Base-by-base conservation (phyloP, 768 basidiomycete species). In the Amanita pseudoporphyria region DNA sequence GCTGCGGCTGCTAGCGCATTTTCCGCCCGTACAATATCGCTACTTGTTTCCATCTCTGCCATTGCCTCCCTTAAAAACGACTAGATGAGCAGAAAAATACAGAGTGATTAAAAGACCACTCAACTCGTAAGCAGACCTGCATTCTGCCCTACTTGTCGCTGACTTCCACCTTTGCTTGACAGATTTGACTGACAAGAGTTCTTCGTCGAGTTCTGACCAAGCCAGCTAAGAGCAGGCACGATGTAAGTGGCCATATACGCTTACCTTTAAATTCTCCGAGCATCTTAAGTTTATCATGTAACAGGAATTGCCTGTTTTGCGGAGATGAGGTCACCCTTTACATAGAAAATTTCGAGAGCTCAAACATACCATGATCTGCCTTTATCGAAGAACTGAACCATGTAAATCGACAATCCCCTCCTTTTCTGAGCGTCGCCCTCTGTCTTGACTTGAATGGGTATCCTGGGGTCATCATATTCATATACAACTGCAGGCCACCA, bases 401-500 rank as follows among this genome's bases (percentile, higher is more conserved):
- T 71, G 58, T 82, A 78, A 3, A 79, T 45, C 22, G 67, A 68
- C 22, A 72, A 69, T 19, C 66, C 67, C 40, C 67, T 69, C 54
- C 56, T 56, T 49, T 67, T 62, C 26, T 60, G 59, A 28, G 61
- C 58, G 50, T 65, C 62, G 51, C 58, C 60, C 28, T 51, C 55
- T 31, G 57, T 40, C 24, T 60, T 39, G 45, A 75, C 64, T 26
- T 69, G 67, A 19, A 45, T 37, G 31, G 85, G 85, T n/a, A 91
- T 73, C 0, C 61, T 62, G 1, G 69, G 62, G 41, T 84, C 77
- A 35, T 81, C 77, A 7, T 76, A 73, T 21, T 82, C 79, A 45
- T 74, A 82, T 13, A 93, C 75, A 7, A 87, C 79, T 7, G 83
- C 92, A 35, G 92, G 88, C 82, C 86, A 95, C 82, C 82, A 94